phyloP scores from a whole-genome alignment of 192 early-diverging fungal genomes.

The Gonapodya sp. region DNA sequence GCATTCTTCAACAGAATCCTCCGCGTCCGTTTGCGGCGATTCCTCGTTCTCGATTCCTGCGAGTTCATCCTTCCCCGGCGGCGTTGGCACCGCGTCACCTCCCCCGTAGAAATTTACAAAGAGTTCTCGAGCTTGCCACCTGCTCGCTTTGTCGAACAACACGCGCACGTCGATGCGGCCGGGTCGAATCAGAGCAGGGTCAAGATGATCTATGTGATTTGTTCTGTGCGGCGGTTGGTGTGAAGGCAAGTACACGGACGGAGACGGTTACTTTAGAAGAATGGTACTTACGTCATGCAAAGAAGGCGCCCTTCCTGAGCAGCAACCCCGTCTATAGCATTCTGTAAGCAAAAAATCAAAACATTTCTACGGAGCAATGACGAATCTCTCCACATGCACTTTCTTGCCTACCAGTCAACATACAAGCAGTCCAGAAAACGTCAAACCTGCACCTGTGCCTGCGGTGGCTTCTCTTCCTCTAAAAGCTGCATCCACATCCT shows the following conservation, averaged over 20 bases:
- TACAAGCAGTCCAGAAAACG: conserved; percentile 51
- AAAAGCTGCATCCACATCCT: conserved; percentile 70
- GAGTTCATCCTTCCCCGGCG: neutral
- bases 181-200: conserved; percentile 24
- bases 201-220: conserved; percentile 56
- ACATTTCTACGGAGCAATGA: too few species aligned
- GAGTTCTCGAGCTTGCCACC: conserved; percentile 46
- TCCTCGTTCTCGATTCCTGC: neutral
- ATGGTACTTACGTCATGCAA: conserved; percentile 45
- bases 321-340: conserved; percentile 65
- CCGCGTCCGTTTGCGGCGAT: neutral
- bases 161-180: conserved; percentile 58
- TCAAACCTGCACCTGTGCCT: conserved; percentile 20
- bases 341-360: conserved; percentile 15
- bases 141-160: conserved; percentile 46
- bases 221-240: neutral
- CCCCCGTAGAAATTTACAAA: conserved; percentile 58
- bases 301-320: conserved; percentile 62
- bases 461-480: conserved; percentile 27
- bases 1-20: neutral
- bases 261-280: neutral
- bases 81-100: neutral
- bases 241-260: neutral
- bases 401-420: neutral
- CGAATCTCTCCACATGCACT: neutral